Base-by-base conservation (phyloP, 164 flowering plant species). In the Dillenia suffruticosa region DNA sequence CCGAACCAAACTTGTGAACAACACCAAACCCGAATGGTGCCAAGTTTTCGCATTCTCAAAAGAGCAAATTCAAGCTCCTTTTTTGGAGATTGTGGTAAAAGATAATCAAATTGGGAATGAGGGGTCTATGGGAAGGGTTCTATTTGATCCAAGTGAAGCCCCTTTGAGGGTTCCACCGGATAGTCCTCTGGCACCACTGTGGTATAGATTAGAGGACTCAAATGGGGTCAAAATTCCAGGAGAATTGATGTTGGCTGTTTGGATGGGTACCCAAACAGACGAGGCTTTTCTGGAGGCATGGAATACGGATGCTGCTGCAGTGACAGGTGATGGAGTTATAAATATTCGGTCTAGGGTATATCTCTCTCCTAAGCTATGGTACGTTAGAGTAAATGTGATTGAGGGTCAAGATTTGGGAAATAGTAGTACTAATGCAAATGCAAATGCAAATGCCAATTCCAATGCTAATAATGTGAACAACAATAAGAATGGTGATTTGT, bases 231-330 rank as follows among this genome's bases (percentile, higher is more conserved):
- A 74, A 65, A 74, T 63, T 14, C 60, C 46, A 9, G 84, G 84
- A 4, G 86, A 84, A 61, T 53, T 84, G 50, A 82, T 84, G 86
- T 49, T 84, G n/a, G 84, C 86, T 8, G 80, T 80, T 17, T 84
- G 89, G 89, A 76, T 78, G 81, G 89, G 89, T 5, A 84, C 89
- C 2, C 89, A 84, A 53, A 84, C 84, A 5, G 89, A 84, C 51
- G 86, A 84, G 62, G 80, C 76, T 1, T 72, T 68, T 26, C 76
- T 72, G 0, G 76, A 72, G 8, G 72, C 76, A 10, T 72, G 76
- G 76, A 72, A 68, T 45, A 60, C 76, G 0, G 76, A 72, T 49
- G 76, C 76, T 16, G 72, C 72, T 8, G 44, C 72, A 5, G 69
- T 72, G 12, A 58, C 50, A 45, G 46, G 69, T 15, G 81, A 72